Evolutionary conservation across 108 stramenopile genomes (phyloP).

Genomic region (Nitzschia palea): DNA sequence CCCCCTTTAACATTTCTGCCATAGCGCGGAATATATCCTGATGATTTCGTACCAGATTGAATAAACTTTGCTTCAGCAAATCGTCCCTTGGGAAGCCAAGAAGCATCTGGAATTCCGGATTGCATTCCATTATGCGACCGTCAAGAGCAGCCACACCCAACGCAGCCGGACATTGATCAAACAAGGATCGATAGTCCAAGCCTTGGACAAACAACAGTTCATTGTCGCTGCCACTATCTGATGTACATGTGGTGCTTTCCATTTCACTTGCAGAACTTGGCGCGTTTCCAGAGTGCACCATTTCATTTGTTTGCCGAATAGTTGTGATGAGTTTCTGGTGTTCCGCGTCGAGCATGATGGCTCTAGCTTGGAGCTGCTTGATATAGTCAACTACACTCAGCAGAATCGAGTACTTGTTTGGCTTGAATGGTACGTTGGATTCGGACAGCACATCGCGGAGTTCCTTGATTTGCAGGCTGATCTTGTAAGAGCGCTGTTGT

Average conservation of each 20-base stretch:
- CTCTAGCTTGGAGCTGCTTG: slow-evolving; percentile 62
- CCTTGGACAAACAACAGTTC: slow-evolving; percentile 70
- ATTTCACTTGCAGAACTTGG: slow-evolving; percentile 25
- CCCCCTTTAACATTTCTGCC: slow-evolving; percentile 64
- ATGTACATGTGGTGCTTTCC: slow-evolving; percentile 5
- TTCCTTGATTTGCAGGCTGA: slow-evolving; percentile 79
- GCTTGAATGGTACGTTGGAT: slow-evolving; percentile 78
- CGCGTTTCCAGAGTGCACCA: slow-evolving; percentile 27
- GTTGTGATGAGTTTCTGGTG: slow-evolving; percentile 68
- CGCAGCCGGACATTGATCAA: slow-evolving; percentile 72
- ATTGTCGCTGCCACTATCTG: slow-evolving; percentile 39
- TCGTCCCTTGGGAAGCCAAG: slow-evolving; percentile 50
- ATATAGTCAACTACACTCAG: slow-evolving; percentile 83
- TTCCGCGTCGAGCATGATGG: slow-evolving; percentile 73
- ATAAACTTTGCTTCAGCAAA: slow-evolving; percentile 54
- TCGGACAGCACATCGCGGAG: slow-evolving; percentile 67
- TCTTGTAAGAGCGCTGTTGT: slow-evolving; percentile 82
- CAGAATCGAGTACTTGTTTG: slow-evolving; percentile 84
- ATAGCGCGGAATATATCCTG: slow-evolving; percentile 82
- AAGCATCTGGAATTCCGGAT: slow-evolving; percentile 59
- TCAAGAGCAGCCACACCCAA: slow-evolving; percentile 80
- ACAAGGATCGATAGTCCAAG: slow-evolving; percentile 74
- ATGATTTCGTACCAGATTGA: slow-evolving; percentile 76
- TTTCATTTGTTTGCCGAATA: slow-evolving; percentile 57
- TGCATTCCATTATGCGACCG: slow-evolving; percentile 81